phyloP scores from a whole-genome alignment of 148 eudicot genomes.

The Beta vulgaris region DNA sequence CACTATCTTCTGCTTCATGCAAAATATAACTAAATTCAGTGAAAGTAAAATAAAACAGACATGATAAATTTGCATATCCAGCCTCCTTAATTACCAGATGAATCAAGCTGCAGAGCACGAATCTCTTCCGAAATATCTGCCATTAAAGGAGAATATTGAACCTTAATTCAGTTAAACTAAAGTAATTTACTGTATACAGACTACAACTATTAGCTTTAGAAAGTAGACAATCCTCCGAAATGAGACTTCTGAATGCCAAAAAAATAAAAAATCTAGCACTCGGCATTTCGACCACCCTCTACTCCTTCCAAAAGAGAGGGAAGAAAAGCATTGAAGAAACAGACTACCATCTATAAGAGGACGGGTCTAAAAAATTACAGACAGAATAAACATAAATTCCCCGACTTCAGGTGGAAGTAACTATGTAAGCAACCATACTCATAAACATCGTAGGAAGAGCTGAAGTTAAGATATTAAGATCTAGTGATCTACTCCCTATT shows the following conservation, averaged over 20 bases:
- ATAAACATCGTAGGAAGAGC: not conserved
- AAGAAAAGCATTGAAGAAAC: too few relatives aligned
- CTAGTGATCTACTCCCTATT: not conserved
- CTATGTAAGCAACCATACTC: not conserved
- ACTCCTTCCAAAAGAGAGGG: not conserved
- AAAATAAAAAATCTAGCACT: not conserved
- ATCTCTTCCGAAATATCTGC: constrained; percentile 77
- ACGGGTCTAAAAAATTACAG: too few relatives aligned
- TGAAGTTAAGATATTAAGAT: not conserved
- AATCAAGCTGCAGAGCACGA: constrained; percentile 86
- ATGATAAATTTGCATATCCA: not conserved
- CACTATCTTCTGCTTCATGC: constrained; percentile 46
- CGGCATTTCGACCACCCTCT: not conserved
- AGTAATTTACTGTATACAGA: not conserved
- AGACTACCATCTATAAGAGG: too few relatives aligned
- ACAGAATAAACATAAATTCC: too few relatives aligned
- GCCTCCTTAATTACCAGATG: constrained; percentile 45
- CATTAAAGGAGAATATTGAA: not conserved
- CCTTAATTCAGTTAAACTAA: not conserved
- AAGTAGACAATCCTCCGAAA: not conserved
- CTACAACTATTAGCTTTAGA: not conserved
- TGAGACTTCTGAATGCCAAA: not conserved
- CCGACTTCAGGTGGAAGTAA: not conserved
- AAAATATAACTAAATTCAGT: not conserved
- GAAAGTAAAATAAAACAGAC: not conserved